These are phyloP conservation scores for Cytospora chrysosperma DNA, from an alignment of 2,329 filamentous ascomycete genomes.

Conservation along the genomic window DNA sequence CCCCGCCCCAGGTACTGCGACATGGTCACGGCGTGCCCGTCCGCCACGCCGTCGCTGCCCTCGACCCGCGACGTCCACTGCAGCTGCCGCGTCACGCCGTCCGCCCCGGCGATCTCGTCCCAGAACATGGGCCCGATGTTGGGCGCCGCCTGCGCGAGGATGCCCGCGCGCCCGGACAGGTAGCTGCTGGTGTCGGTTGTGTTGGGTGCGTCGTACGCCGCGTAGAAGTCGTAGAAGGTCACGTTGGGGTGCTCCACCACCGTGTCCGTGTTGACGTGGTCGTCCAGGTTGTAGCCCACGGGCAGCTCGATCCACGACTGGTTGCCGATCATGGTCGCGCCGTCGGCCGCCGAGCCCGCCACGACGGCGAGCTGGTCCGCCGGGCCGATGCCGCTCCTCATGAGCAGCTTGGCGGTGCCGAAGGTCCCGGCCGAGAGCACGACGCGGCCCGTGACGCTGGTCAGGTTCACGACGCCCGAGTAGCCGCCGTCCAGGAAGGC, in stretches of 20 bases:
- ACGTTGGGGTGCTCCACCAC: slow-evolving; percentile 45
- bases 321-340: slow-evolving; percentile 49
- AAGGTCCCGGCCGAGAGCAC: slow-evolving; percentile 68
- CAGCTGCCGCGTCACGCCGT: slow-evolving; percentile 61
- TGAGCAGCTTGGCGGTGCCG: slow-evolving; percentile 66
- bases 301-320: slow-evolving; percentile 57
- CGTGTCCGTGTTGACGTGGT: slow-evolving; percentile 51
- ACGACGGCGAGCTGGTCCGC: slow-evolving; percentile 56
- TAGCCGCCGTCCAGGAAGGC: slow-evolving; percentile 52
- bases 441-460: slow-evolving; percentile 59
- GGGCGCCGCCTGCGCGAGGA: slow-evolving; percentile 63
- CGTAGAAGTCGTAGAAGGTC: slow-evolving; percentile 64
- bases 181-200: slow-evolving; percentile 43
- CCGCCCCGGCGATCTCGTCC: slow-evolving; percentile 56
- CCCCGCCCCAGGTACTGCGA: slow-evolving; percentile 65
- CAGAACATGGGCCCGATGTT: slow-evolving; percentile 63
- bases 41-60: slow-evolving; percentile 29
- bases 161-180: slow-evolving; percentile 52
- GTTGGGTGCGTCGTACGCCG: slow-evolving; percentile 53
- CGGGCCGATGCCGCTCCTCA: slow-evolving; percentile 68
- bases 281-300: slow-evolving; percentile 57
- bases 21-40: slow-evolving; percentile 48
- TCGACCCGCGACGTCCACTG: slow-evolving; percentile 61
- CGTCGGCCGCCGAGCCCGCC: slow-evolving; percentile 47
- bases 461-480: slow-evolving; percentile 59